A percentile compares a stretch with the other conserved stretches of the same genome.
These are phyloP conservation scores for Bonnemaisonia californica DNA, from an alignment of 31 red algal species.

Conservation along the genomic window DNA sequence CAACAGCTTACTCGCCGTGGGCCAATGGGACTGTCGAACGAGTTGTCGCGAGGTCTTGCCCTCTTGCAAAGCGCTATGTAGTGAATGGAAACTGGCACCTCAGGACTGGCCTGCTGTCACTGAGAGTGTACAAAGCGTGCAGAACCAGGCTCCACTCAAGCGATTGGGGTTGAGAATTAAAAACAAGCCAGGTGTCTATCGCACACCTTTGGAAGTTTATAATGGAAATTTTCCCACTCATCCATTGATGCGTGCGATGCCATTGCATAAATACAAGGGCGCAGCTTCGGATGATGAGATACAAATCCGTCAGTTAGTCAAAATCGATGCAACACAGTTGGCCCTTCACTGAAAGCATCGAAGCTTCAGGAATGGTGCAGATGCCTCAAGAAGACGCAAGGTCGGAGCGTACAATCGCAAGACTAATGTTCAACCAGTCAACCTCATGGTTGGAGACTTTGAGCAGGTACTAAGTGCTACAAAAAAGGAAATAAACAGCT, in stretches of 20 bases:
- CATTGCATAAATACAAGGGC: background rate
- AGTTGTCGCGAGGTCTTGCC: background rate
- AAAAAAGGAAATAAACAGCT: background rate
- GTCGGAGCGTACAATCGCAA: background rate
- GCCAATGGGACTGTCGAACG: background rate
- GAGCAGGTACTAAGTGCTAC: background rate
- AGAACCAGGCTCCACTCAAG: slow-evolving; percentile 39
- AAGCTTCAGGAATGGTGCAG: background rate
- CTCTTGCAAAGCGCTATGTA: background rate
- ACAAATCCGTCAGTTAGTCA: background rate
- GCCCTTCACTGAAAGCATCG: background rate
- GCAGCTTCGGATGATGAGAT: background rate
- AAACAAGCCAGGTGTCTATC: background rate
- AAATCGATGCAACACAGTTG: slow-evolving; percentile 2
- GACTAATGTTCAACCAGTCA: slow-evolving; percentile 11
- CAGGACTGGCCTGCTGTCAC: slow-evolving; percentile 10
- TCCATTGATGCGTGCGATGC: slow-evolving; percentile 25
- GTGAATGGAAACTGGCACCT: background rate
- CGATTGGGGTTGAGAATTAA: background rate
- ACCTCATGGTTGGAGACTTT: background rate
- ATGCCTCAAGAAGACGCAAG: background rate
- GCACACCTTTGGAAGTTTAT: slow-evolving; percentile 48
- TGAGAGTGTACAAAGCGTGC: slow-evolving; percentile 43
- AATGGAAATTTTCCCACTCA: slow-evolving; percentile 32
- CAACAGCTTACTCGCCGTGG: background rate